Evolutionary conservation across 2,329 filamentous ascomycete species (phyloP), one percentile per base, ranked within the genome.

Genomic region (Seiridium cupressi): DNA sequence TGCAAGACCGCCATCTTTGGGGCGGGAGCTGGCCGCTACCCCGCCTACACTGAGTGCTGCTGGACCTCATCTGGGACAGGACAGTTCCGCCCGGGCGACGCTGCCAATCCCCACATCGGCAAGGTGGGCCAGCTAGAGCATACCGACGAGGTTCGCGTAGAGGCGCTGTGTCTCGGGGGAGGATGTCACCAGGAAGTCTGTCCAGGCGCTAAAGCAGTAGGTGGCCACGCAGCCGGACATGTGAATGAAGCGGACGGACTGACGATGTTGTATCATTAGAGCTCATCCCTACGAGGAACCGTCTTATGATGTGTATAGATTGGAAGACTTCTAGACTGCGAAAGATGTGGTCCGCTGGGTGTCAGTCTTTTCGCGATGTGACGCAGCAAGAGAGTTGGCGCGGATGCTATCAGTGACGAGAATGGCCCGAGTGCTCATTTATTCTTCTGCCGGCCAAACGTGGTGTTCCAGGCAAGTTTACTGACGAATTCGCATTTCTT

Each of bases 21-120:
- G n/a, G 81, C 82, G 13, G 84, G 84, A n/a, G 84, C 83, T 2
- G 84, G 84, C 34, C 73, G 78, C 9, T 83, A 81, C 59, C 79
- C 81, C 0, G 75, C 75, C 0, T 86, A 86, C 67, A 83, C 80
- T 32, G 82, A 87, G 65, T 81, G 77, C 69, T 81, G 79, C 70
- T 87, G 77, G 76, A 74, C 76, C 3, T 72, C 75, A 0, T 63
- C 73, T 3, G 89, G 89, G 4, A 84, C 77, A 0, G 87, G 87
- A 0, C 88, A 91, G 68, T 92, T 91, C 71, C 81, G 84, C 0
- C 88, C 88, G 0, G 85, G 84, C 0, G 78, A 79, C 58, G 71
- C 76, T 0, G 86, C 89, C 1, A 87, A 87, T 53, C 89, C 89
- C 3, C 75, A 85, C 66, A 85, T 90, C 62, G 89, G 89, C 0